Base-by-base conservation (phyloP, 2,329 filamentous ascomycete genomes). In the Biscogniauxia sp. region DNA sequence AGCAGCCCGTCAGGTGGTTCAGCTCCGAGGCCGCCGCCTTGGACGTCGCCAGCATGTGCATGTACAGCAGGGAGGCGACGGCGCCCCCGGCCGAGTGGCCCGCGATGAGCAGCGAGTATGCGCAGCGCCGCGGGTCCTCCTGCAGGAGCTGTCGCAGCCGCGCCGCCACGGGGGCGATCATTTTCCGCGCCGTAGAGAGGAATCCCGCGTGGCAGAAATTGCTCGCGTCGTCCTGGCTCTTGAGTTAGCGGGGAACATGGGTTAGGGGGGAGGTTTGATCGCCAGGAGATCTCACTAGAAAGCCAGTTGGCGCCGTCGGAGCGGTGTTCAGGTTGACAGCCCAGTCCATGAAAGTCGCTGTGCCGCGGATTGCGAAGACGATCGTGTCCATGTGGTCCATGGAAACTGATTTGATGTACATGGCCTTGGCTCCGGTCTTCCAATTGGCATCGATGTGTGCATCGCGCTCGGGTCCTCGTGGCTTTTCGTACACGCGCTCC, bases 81-180 rank as follows among this genome's bases (percentile, higher is more conserved):
- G 93, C 93, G 2, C 93, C 93, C 17, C 92, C 93, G 0, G 93
- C 93, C 1, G 89, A 92, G 71, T 96, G 93, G 0, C 93, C 93
- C 0, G 93, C 96, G 62, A 97, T 90, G 19, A 96, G 79, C 8
- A 96, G 80, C 17, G 88, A 91, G 70, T 88, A 90, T 2, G 80
- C 78, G 5, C 84, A 81, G 11, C 90, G 84, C 2, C 78, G 75
- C 0, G 91, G 90, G 63, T 93, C 86, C 64, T 95, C 90, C 64
- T 88, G 80, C 0, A 96, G 80, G 0, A 95, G 77, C 64, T 86
- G 81, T 1, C 88, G 83, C 7, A 96, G 81, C 0, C 89, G 84
- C 0, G 84, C 80, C 0, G 92, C 90, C 0, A 96, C 88, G 0
- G 90, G 88, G 5, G 77, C 77, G 23, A 93, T 76, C 91, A 94